Percentiles rank a stretch among this genome's conserved stretches.
These are phyloP conservation scores for Aotearoamyces nothofagi DNA, from an alignment of 2,329 filamentous ascomycete species.

Conservation along the genomic window DNA sequence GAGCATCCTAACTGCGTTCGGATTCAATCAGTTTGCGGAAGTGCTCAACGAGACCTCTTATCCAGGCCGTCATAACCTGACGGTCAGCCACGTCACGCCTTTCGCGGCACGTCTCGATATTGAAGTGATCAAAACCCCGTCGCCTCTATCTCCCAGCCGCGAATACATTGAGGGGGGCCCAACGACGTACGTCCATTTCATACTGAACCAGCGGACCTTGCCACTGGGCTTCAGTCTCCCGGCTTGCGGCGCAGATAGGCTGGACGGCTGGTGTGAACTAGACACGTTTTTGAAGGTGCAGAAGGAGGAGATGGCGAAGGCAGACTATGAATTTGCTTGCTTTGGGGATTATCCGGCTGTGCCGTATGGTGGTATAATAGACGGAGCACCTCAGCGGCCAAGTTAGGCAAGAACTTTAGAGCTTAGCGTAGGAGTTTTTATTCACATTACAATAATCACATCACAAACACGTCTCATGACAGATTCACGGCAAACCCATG, in stretches of 20 bases:
- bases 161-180: slow-evolving; percentile 35
- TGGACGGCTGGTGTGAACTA: slow-evolving; percentile 68
- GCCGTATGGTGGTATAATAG: slow-evolving; percentile 31
- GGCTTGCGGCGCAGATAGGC: slow-evolving; percentile 42
- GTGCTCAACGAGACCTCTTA: slow-evolving; percentile 35
- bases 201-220: slow-evolving; percentile 60
- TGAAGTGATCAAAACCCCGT: slow-evolving; percentile 54
- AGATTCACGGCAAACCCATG: too few species aligned
- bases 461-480: too few species aligned
- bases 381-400: slow-evolving; percentile 36
- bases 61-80: slow-evolving; percentile 43
- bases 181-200: slow-evolving; percentile 59
- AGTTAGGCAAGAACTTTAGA: too few species aligned
- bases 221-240: slow-evolving; percentile 51
- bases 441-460: too few species aligned
- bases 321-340: slow-evolving; percentile 51
- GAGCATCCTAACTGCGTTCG: slow-evolving; percentile 56
- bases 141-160: slow-evolving; percentile 34
- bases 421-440: too few species aligned
- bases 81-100: slow-evolving; percentile 52
- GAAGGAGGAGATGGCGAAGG: slow-evolving; percentile 38
- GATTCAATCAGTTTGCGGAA: slow-evolving; percentile 48
- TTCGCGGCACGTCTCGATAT: slow-evolving; percentile 62
- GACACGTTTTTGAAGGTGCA: slow-evolving; percentile 50
- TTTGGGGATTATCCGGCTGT: slow-evolving; percentile 38